Evolutionary conservation across 495 filamentous ascomycete species (phyloP), one percentile per base, ranked within the genome.

Genomic region (Penicillium verhagenii): DNA sequence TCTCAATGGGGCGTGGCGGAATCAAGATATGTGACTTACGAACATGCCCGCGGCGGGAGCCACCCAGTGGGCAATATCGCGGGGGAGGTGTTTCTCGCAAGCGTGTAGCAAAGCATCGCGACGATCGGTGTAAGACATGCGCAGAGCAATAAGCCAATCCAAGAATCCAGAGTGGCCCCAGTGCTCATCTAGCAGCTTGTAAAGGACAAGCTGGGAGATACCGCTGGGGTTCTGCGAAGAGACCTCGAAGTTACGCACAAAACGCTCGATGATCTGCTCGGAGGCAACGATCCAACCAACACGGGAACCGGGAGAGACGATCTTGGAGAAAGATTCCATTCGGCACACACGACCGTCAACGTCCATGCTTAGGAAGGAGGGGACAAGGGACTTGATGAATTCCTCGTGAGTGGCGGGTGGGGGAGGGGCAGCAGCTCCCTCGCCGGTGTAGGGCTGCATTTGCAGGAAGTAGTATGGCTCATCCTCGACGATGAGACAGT

Each of bases 391-490:
- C 44, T 77, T 70, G 59, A 88, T 76, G 67, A 88, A 87, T 2
- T 82, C 82, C 6, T 75, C 73, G 59, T 84, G 81, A 13, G 71
- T 80, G 8, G 73, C 60, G 2, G 84, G 82, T 0, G 80, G 77
- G 18, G 82, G 79, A 2, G 72, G 69, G 3, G 82, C 72, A 3
- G 75, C 68, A 18, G 71, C 68, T 47, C 79, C 70, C 25, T 75
- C 66, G 21, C 82, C 82, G 13, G 78, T 77, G 71, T 92, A 94
- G 1, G 90, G 85, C 66, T 90, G 84, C 91, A 98, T 96, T 74
- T 98, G 94, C 47, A 98, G 79, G 76, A 93, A 98, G 73, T 97
- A 97, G 72, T 96, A 96, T n/a, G 93, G 93, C 66, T 97, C 93
- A 67, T 97, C 93, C 72, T 97, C 93, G 56, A 97, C 64, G 68